Evolutionary conservation across 768 basidiomycete species (phyloP), one percentile per base, ranked within the genome.

Genomic region (Suillus luteus): DNA sequence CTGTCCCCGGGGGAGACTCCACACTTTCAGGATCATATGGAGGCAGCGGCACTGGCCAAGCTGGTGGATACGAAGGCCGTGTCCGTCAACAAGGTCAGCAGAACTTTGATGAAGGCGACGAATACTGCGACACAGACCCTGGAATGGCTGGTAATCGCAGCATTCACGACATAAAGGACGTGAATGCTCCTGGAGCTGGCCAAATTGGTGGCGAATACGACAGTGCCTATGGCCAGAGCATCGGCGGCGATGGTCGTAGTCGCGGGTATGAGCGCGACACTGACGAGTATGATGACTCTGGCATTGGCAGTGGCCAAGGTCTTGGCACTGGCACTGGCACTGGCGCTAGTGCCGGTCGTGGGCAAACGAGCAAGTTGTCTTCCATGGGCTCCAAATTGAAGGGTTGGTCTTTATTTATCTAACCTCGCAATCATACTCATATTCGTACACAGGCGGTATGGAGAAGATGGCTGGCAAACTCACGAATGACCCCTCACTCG

Each of bases 391-490:
- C 48, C 19, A 64, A 44, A 52, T 17, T 66, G 17, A 48, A 19
- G 11, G 65, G 65, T 65, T n/a, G 17, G 62, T 51, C 51, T 24
- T 40, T 14, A 17, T 37, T 40, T 14, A 17, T 14, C 37, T 22
- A 6, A 15, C 5, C 33, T 15, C 8, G 12, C 46, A 15, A 46
- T 15, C 55, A 35, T 35, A 35, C 41, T 54, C 12, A 52, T 57
- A 7, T 31, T 35, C 3, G 33, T 15, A 12, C 12, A 1, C 19
- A 65, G 65, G 65, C 15, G 63, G 52, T 9, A 10, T 48, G 31
- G 58, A 66, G 43, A 64, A 64, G 58, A 43, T 60, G 38, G 63
- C 64, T n/a, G 65, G 63, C 15, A 66, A 64, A 38, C 38, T 60
- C 14, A 3, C 51, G 4, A 15, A 59, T 2, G 35, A 64, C 24